Evolutionary conservation across 2,329 filamentous ascomycete genomes (phyloP).

Genomic region (Botrytis paeoniae): DNA sequence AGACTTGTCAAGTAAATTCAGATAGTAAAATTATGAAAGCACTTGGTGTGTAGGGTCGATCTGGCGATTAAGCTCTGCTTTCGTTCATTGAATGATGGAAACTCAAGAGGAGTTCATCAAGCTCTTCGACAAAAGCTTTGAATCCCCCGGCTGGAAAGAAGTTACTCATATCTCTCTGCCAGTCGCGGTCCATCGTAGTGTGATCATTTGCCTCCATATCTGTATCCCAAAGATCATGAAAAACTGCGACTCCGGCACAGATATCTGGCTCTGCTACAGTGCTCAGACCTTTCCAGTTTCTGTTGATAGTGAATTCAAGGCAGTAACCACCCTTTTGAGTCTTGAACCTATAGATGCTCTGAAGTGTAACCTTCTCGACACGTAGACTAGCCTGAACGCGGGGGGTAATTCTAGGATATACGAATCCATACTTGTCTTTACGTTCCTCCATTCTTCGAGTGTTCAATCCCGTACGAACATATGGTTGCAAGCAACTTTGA

Average conservation of each 20-base stretch:
- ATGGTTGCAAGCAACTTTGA: conserved; percentile 24
- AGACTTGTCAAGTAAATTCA: neutral
- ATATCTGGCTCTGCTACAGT: conserved; percentile 29
- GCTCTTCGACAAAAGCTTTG: conserved; percentile 23
- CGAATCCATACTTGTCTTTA: conserved; percentile 28
- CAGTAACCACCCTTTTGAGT: conserved; percentile 29
- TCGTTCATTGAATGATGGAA: neutral
- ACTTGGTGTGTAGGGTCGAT: neutral
- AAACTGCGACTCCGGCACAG: conserved; percentile 33
- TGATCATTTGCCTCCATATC: conserved; percentile 32
- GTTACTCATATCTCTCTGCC: conserved; percentile 26
- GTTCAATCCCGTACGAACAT: neutral
- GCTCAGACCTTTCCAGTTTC: conserved; percentile 30
- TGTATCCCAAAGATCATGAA: conserved; percentile 34
- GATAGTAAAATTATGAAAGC: neutral
- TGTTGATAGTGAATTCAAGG: conserved; percentile 35
- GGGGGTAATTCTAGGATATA: conserved; percentile 30
- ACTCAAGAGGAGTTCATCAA: neutral
- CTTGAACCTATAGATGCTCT: conserved; percentile 32
- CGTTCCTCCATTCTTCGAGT: conserved; percentile 13
- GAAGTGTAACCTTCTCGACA: conserved; percentile 28
- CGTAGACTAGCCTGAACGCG: conserved; percentile 17
- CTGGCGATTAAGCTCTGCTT: neutral
- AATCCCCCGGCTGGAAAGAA: conserved; percentile 32
- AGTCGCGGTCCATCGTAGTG: conserved; percentile 27